Percentiles rank a stretch among this genome's conserved stretches.
Conservation (phyloP, 352 stramenopile genomes). For the Globisporangium takayamanum region DNA sequence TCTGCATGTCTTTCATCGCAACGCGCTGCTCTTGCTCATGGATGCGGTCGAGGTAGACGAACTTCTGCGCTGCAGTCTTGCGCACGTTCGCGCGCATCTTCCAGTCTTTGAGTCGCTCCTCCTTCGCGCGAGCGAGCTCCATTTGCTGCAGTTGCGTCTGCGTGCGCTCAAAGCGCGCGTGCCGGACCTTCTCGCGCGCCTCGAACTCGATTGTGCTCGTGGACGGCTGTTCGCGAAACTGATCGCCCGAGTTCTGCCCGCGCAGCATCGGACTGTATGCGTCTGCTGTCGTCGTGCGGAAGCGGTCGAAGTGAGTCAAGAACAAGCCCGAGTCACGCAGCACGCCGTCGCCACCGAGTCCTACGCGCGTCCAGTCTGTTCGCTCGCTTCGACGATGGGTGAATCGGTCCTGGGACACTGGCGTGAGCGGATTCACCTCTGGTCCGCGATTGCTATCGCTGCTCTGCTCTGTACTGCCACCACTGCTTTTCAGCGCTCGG, state of each 20-base stretch:
- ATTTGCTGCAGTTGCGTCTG: conserved; percentile 31
- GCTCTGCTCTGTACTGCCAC: conserved; percentile 7
- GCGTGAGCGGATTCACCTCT: conserved; percentile 20
- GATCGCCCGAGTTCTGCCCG: conserved; percentile 28
- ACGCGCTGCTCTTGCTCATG: conserved; percentile 54
- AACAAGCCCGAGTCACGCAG: conserved; percentile 38
- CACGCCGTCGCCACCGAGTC: conserved; percentile 56
- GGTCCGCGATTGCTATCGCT: conserved; percentile 6
- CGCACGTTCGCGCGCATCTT: conserved; percentile 42
- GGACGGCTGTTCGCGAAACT: conserved; percentile 28
- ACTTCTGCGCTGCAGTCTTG: conserved; percentile 38
- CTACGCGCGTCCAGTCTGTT: conserved; percentile 79
- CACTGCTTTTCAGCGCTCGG: conserved; percentile 8
- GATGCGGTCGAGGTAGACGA: conserved; percentile 52
- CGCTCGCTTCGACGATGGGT: conserved; percentile 41
- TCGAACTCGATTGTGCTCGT: conserved; percentile 30
- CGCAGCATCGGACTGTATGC: conserved; percentile 51
- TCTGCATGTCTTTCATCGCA: conserved; percentile 42
- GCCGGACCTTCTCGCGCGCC: conserved; percentile 22
- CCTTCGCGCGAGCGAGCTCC: conserved; percentile 20
- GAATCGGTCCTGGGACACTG: conserved; percentile 48
- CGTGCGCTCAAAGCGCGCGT: conserved; percentile 38
- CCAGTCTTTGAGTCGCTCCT: conserved; percentile 44
- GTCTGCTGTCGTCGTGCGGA: conserved; percentile 41
- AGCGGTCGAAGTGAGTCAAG: conserved; percentile 33